phyloP scores from a whole-genome alignment of 2,329 filamentous ascomycete genomes.

The Sporothrix euskadiensis region DNA sequence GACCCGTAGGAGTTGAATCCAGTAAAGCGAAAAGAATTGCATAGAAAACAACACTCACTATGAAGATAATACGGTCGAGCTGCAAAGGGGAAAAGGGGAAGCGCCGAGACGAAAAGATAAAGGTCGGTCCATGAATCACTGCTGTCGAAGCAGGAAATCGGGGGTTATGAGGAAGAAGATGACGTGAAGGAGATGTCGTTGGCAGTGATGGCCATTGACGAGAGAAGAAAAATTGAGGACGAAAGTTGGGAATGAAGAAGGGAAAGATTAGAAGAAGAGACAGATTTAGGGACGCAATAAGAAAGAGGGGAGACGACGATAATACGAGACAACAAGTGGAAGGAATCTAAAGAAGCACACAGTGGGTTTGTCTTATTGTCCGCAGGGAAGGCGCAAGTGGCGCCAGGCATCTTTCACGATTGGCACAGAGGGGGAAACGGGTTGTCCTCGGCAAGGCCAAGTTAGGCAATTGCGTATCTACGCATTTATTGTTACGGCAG shows the following conservation, averaged over 20 bases:
- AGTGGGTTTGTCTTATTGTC: slow-evolving; percentile 16
- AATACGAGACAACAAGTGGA: not conserved
- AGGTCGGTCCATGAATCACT: slow-evolving; percentile 22
- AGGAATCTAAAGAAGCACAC: not conserved
- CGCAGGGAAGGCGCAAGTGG: slow-evolving; percentile 22
- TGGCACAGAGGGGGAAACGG: slow-evolving; percentile 18
- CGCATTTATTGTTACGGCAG: not conserved
- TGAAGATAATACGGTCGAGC: not conserved
- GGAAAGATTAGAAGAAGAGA: not conserved
- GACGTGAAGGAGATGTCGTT: not conserved
- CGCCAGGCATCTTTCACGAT: slow-evolving; percentile 17
- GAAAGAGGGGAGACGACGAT: not conserved
- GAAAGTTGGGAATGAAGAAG: not conserved
- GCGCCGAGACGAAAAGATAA: not conserved
- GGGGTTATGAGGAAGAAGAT: not conserved
- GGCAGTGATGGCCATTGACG: not conserved
- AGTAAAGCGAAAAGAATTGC: too few relatives aligned
- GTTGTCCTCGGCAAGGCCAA: slow-evolving; percentile 26
- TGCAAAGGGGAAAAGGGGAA: not conserved
- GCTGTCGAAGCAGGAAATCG: slow-evolving; percentile 23
- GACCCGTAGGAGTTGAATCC: not conserved
- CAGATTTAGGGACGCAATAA: not conserved
- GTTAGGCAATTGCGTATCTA: slow-evolving; percentile 19
- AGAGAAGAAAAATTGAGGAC: not conserved
- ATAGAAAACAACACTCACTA: not conserved